A percentile compares a stretch with the other conserved stretches of the same genome.
Conservation (phyloP, 139 green algal genomes). For the Picochlorum sp. region DNA sequence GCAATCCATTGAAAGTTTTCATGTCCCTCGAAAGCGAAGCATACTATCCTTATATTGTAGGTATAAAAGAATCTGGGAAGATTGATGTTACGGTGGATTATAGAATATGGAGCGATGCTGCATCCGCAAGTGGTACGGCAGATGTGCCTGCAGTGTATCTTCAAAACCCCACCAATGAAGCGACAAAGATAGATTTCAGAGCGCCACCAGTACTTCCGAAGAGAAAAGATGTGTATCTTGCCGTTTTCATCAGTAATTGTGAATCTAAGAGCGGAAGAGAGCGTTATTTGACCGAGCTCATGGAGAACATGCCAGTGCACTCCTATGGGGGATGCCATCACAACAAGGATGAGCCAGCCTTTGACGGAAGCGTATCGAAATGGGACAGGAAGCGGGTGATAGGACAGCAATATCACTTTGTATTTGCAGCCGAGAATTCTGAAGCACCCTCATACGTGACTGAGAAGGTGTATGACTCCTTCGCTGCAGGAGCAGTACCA, state of each 20-base stretch:
- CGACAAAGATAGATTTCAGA: conserved; percentile 4
- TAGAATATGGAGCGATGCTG: conserved; percentile 1
- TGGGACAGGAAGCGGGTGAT: background rate
- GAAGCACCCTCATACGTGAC: conserved; percentile 1
- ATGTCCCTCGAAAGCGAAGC: conserved; percentile 5
- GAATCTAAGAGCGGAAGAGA: background rate
- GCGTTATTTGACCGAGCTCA: conserved; percentile 1
- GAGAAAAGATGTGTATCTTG: background rate
- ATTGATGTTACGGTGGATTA: conserved; percentile 8
- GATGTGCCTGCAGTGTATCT: conserved; percentile 8
- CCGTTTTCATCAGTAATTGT: conserved; percentile 2
- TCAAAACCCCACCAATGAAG: background rate
- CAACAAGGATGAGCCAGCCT: conserved; percentile 5
- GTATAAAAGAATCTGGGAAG: conserved; percentile 3
- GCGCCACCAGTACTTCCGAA: background rate
- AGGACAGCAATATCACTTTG: conserved; percentile 3
- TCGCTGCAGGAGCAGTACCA: background rate
- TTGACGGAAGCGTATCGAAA: background rate
- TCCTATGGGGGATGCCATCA: conserved; percentile 7
- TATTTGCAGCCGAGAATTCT: conserved; percentile 5
- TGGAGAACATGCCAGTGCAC: conserved; percentile 6
- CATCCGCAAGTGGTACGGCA: background rate
- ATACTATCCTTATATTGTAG: conserved; percentile 5
- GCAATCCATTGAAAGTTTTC: background rate
- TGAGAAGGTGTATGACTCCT: conserved; percentile 4